Evolutionary conservation across 164 flowering plant genomes (phyloP).

Genomic region (Piper betle): DNA sequence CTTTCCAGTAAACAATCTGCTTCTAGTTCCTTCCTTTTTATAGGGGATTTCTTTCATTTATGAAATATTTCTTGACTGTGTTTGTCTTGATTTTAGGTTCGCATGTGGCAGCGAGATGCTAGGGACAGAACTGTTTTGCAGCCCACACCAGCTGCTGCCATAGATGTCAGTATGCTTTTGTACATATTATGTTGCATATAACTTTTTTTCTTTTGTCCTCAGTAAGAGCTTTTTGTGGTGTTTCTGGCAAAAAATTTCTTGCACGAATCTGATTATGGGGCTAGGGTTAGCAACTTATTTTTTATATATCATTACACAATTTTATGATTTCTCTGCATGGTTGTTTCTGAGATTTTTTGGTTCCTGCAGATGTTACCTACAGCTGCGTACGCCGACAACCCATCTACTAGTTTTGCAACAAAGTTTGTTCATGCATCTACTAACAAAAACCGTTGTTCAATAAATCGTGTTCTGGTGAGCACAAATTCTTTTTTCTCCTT

Average conservation of each 20-base stretch:
- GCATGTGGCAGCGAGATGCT: conserved; percentile 88
- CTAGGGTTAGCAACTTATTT: not conserved
- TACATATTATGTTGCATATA: too few species aligned
- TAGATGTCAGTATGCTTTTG: conserved; percentile 66
- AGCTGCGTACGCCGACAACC: conserved; percentile 80
- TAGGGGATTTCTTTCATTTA: not conserved
- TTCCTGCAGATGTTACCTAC: conserved; percentile 80
- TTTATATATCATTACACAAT: not conserved
- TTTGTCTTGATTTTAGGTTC: conserved; percentile 31
- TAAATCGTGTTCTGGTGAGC: conserved; percentile 89
- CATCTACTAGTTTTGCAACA: conserved; percentile 91
- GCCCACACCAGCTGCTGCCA: conserved; percentile 89
- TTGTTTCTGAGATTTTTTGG: conserved; percentile 5
- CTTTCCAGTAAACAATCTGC: too few species aligned
- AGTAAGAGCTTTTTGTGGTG: too few species aligned
- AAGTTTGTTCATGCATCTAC: conserved; percentile 96
- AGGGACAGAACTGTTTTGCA: conserved; percentile 84
- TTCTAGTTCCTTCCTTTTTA: too few species aligned
- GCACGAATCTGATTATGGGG: too few species aligned
- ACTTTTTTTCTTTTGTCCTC: not conserved
- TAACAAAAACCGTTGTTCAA: conserved; percentile 89
- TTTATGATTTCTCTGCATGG: not conserved
- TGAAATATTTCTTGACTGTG: not conserved
- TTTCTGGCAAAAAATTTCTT: too few species aligned
- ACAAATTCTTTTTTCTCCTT: not conserved